Base-by-base conservation (phyloP, 2,329 filamentous ascomycete species). In the Pseudogymnoascus sp. region DNA sequence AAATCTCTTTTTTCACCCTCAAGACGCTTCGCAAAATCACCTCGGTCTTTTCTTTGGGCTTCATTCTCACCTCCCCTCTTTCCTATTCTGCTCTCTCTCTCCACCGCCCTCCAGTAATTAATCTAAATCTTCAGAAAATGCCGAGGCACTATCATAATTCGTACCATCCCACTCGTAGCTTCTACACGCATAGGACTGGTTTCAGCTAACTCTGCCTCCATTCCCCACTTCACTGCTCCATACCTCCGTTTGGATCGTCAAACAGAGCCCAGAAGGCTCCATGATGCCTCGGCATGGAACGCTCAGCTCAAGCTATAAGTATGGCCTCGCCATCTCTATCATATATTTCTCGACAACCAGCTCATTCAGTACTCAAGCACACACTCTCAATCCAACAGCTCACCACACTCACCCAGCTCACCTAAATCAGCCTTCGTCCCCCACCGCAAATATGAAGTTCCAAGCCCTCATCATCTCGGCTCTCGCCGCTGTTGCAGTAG, bases 371-470 rank as follows among this genome's bases (percentile, higher is more conserved):
- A 29, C 31, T 13, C 17, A 11, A 41, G 5, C 10, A 9, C 13
- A n/a, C 40, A 44, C 13, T 21, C 13, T 17, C 29, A 33, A 5
- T 33, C 47, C 26, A 33, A 33, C 47, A 50, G 5, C 26, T 15
- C 8, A 50, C 24, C 8, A 7, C 13, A 50, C 44, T 11, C 13
- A 17, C 4, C 44, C 5, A 29, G 5, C 24, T 15, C 41, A 9
- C 5, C 47, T 33, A 15, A 39, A 39, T 2, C 21, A 59, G 2
- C 33, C 33, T 3, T 10, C 4, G 21, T 24, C 2, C 11, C 4
- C n/a, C 5, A 59, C 24, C 57, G 57, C 24, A 36, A 59, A 59
- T 36, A 59, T 59, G 57, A 59, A 59, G 57, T 37, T 40, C 57
- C 36, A 36, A 24, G 17, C 57, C 11, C 13, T 59, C 36, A 26